Conservation (phyloP, 352 stramenopile genomes). For the Albugo candida region DNA sequence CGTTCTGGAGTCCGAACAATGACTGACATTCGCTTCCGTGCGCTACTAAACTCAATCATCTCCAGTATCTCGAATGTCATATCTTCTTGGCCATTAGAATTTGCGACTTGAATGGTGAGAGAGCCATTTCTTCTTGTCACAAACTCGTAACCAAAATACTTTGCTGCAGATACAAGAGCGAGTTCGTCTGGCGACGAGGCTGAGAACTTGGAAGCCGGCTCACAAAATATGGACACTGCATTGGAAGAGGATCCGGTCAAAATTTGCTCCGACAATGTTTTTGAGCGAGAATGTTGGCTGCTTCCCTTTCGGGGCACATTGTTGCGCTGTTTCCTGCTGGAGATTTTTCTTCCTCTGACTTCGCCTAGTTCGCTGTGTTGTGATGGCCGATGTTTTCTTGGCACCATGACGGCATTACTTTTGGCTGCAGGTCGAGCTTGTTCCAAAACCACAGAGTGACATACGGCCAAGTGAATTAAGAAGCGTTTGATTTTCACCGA, state of each 20-base stretch:
- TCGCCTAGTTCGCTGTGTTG: too few species aligned
- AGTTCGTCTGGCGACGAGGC: slow-evolving; percentile 69
- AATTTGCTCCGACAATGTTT: too few species aligned
- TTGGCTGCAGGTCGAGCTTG: slow-evolving; percentile 14
- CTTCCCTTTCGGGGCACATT: too few species aligned
- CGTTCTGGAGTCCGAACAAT: slow-evolving; percentile 74
- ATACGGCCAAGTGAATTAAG: slow-evolving; percentile 60
- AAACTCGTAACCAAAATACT: slow-evolving; percentile 70
- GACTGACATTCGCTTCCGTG: slow-evolving; percentile 97
- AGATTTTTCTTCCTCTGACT: too few species aligned
- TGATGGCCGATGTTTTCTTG: too few species aligned
- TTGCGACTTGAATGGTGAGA: slow-evolving; percentile 27
- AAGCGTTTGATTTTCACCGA: slow-evolving; percentile 64
- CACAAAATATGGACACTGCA: neutral
- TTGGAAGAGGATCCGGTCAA: too few species aligned
- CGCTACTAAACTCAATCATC: slow-evolving; percentile 96
- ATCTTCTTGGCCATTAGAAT: slow-evolving; percentile 12
- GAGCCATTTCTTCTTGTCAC: slow-evolving; percentile 35
- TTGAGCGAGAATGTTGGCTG: too few species aligned
- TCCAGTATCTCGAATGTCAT: slow-evolving; percentile 77
- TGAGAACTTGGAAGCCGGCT: slow-evolving; percentile 26
- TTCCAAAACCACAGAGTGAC: slow-evolving; percentile 71
- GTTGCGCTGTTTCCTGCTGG: too few species aligned
- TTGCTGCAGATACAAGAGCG: slow-evolving; percentile 55
- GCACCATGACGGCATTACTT: too few species aligned